phyloP scores from a whole-genome alignment of 768 basidiomycete species.

The Panellus pusillus region DNA sequence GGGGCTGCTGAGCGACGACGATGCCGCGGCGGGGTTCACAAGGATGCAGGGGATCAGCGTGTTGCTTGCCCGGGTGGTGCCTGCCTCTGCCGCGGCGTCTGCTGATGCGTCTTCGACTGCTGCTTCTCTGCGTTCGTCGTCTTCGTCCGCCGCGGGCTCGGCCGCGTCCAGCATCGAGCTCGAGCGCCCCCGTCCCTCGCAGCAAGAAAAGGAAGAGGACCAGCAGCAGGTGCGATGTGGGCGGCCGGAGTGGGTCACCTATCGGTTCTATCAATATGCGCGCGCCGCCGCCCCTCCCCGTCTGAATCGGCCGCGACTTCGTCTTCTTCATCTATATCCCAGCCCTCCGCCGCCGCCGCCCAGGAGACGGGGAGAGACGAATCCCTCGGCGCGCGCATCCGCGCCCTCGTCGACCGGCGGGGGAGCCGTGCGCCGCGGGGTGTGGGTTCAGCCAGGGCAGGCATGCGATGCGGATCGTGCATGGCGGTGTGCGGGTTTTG shows the following conservation, averaged over 20 bases:
- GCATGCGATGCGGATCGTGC: conserved; percentile 39
- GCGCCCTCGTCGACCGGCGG: conserved; percentile 26
- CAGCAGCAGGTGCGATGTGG: conserved; percentile 39
- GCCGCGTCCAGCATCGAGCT: conserved; percentile 10
- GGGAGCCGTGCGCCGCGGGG: not conserved
- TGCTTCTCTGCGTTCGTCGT: too few relatives aligned
- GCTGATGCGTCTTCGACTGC: too few relatives aligned
- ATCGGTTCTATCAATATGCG: conserved; percentile 51
- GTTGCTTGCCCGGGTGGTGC: conserved; percentile 45
- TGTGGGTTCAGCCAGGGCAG: conserved; percentile 27
- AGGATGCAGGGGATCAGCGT: conserved; percentile 58
- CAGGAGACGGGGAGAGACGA: conserved; percentile 7
- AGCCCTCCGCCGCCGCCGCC: too few relatives aligned
- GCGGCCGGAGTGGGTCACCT: conserved; percentile 50
- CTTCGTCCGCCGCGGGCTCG: too few relatives aligned
- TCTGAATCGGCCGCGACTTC: too few relatives aligned
- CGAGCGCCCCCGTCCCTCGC: conserved; percentile 10
- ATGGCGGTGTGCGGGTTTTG: conserved; percentile 30
- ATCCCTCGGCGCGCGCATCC: conserved; percentile 45
- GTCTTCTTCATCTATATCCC: too few relatives aligned
- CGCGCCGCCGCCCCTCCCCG: too few relatives aligned
- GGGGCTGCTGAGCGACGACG: conserved; percentile 36
- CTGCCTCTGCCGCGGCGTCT: conserved; percentile 6
- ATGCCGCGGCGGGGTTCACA: conserved; percentile 45
- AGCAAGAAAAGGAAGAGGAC: not conserved